Conservation (phyloP, 257 asterid species). For the Nicotiana sylvestris region DNA sequence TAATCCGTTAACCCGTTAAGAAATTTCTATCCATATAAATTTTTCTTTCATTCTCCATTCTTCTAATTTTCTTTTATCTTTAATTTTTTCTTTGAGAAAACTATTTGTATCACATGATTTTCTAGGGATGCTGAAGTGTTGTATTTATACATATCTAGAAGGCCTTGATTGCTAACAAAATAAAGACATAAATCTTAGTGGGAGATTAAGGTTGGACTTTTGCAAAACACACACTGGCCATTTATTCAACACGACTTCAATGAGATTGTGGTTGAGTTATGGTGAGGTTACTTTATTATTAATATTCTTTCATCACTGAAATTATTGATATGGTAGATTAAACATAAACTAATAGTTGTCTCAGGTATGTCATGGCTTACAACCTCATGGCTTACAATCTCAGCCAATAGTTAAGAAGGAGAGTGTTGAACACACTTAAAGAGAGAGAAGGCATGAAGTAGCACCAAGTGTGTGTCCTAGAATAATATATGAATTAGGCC, state of each 20-base stretch:
- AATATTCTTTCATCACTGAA: not conserved
- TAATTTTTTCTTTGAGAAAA: not conserved
- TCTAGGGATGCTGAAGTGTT: not conserved
- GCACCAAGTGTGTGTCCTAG: not conserved
- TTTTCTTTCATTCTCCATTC: conserved; percentile 31
- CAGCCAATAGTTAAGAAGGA: not conserved
- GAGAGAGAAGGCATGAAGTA: not conserved
- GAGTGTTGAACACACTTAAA: not conserved
- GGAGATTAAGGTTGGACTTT: not conserved
- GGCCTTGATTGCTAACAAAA: not conserved
- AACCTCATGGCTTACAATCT: not conserved
- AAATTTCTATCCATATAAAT: too few relatives aligned
- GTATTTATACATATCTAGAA: not conserved
- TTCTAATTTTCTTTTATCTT: not conserved
- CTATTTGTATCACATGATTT: not conserved
- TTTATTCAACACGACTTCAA: not conserved
- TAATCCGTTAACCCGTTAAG: too few relatives aligned
- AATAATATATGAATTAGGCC: not conserved
- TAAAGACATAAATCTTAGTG: not conserved
- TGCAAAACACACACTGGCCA: conserved; percentile 20
- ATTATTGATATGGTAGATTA: not conserved
- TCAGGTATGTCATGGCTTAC: not conserved
- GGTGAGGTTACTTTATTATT: not conserved
- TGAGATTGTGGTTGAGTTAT: not conserved
- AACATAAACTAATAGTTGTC: not conserved